A percentile compares a stretch with the other conserved stretches of the same genome.
Evolutionary conservation across 352 stramenopile genomes (phyloP).

Genomic region (Albugo candida): DNA sequence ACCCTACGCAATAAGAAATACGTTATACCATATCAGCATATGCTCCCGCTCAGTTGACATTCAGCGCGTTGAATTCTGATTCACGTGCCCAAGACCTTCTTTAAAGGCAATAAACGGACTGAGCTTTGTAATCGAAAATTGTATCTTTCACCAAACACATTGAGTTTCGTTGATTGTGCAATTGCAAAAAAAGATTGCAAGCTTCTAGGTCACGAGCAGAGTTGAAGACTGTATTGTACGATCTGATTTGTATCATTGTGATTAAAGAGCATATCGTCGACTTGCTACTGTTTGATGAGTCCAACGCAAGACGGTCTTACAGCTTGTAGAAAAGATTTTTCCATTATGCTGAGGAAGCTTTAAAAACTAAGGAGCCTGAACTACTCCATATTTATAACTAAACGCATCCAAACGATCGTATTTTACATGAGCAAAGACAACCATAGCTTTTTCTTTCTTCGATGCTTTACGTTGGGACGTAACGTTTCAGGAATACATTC

Average conservation of each 20-base stretch:
- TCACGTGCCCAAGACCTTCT: slow-evolving; percentile 84
- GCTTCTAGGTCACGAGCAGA: slow-evolving; percentile 73
- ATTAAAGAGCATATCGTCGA: slow-evolving; percentile 40
- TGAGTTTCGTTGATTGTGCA: slow-evolving; percentile 81
- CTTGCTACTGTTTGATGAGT: slow-evolving; percentile 24
- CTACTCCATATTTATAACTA: slow-evolving; percentile 8
- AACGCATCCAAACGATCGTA: background rate
- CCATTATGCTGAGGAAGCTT: slow-evolving; percentile 33
- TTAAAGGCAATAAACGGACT: slow-evolving; percentile 75
- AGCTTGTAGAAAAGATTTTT: slow-evolving; percentile 23
- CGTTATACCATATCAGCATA: background rate
- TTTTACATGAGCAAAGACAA: slow-evolving; percentile 40
- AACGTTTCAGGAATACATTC: background rate
- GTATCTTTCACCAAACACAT: slow-evolving; percentile 81
- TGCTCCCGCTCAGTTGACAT: slow-evolving; percentile 6
- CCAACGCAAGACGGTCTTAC: slow-evolving; percentile 22
- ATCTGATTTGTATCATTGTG: slow-evolving; percentile 31
- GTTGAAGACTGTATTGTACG: slow-evolving; percentile 64
- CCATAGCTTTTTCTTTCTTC: slow-evolving; percentile 24
- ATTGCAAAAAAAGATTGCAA: slow-evolving; percentile 84
- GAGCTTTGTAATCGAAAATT: slow-evolving; percentile 60
- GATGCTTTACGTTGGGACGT: background rate
- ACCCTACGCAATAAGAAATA: slow-evolving; percentile 20
- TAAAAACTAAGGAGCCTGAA: slow-evolving; percentile 56
- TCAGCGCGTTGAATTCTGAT: slow-evolving; percentile 83